Conservation (phyloP, 306 rosid species). For the Corylus americana region DNA sequence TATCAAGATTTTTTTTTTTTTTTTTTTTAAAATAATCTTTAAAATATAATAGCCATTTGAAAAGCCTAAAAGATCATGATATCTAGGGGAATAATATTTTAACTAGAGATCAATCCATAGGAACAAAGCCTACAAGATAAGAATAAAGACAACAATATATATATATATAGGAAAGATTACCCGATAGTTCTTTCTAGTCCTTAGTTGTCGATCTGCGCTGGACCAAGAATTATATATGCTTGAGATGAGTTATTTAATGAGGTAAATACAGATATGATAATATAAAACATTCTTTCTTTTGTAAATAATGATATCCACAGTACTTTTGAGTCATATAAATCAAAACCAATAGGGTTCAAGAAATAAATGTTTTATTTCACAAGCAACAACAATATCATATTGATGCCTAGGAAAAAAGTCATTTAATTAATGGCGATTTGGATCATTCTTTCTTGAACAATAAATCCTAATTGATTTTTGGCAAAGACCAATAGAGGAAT, state of each 20-base stretch:
- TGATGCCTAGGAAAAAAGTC: no score
- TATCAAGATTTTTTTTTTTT: no score
- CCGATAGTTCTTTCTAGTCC: background rate
- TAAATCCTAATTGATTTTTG: no score
- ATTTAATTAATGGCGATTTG: no score
- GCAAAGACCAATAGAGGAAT: no score
- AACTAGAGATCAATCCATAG: slow-evolving; percentile 6
- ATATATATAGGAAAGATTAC: background rate
- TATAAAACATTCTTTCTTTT: background rate
- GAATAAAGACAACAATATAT: background rate
- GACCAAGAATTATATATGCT: slow-evolving; percentile 5
- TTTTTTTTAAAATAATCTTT: background rate
- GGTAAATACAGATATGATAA: background rate
- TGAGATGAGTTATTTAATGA: slow-evolving; percentile 16
- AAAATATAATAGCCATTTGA: slow-evolving; percentile 27
- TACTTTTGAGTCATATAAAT: background rate
- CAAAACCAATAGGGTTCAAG: background rate
- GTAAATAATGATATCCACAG: slow-evolving; percentile 19
- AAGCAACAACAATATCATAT: no score
- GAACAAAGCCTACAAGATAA: background rate
- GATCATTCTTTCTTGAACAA: no score
- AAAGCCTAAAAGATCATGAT: slow-evolving; percentile 7
- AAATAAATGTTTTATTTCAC: no score
- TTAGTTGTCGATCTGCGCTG: background rate
- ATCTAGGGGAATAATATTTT: slow-evolving; percentile 1